These are phyloP conservation scores for Daldinia vernicosa DNA, from an alignment of 495 filamentous ascomycete species.

Conservation along the genomic window DNA sequence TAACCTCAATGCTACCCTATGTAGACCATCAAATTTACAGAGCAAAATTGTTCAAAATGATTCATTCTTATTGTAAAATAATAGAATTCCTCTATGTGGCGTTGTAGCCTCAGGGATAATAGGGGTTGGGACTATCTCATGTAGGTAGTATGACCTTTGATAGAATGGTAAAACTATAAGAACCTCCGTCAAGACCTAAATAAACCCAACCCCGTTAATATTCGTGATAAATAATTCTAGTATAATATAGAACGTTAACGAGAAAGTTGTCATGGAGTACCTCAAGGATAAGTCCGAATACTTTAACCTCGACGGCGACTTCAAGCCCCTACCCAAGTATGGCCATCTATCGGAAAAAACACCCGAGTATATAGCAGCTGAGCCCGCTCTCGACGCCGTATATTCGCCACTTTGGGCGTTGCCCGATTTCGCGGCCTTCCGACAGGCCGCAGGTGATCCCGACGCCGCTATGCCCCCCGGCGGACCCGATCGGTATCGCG, in stretches of 20 bases:
- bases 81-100: background rate
- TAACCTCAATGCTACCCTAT: background rate
- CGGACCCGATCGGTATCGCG: background rate
- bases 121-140: background rate
- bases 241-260: background rate
- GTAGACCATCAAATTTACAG: background rate
- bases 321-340: background rate
- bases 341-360: background rate
- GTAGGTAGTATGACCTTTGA: background rate
- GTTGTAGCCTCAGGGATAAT: background rate
- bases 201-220: background rate
- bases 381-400: background rate
- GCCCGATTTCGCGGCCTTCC: background rate
- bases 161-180: background rate
- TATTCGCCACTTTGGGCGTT: background rate
- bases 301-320: background rate
- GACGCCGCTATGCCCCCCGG: background rate
- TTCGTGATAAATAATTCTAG: background rate
- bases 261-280: background rate
- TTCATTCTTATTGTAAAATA: background rate
- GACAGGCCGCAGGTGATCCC: background rate
- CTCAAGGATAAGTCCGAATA: background rate
- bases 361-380: background rate
- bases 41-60: background rate
- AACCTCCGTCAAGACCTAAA: background rate